Base-by-base conservation (phyloP, 2,329 filamentous ascomycete species). In the Fusarium nygamai region DNA sequence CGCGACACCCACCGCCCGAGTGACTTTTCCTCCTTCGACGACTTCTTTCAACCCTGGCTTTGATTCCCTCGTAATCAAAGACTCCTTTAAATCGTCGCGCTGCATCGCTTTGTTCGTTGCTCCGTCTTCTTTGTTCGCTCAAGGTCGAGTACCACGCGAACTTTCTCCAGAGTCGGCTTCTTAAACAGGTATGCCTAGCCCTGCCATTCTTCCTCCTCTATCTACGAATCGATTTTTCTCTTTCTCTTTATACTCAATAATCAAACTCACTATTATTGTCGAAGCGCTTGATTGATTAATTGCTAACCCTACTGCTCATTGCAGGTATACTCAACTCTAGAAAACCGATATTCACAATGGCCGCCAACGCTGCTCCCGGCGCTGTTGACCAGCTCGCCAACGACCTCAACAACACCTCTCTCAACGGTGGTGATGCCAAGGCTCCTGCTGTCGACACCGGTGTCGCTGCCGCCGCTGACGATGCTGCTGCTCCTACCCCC, bases 341-440 rank as follows among this genome's bases (percentile, higher is more conserved):
- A 72, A 56, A 56, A 60, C 61, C 71, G 67, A 73, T 69, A 68
- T 76, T 46, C 72, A 88, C 85, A 84, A 92, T 93, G 90, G 87
- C 90, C 85, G 86, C 88, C 82, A 84, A 88, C 84, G 84, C 87
- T 83, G 82, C 87, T 78, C 82, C 86, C 80, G 85, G 86, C 84
- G 89, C 89, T 90, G 90, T 92, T 88, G 92, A 93, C 80, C 93
- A 94, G 92, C 93, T 95, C 85, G 90, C 92, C 86, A 88, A 90
- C 85, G 93, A 96, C 82, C 92, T 93, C 80, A 87, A 89, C 85
- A 94, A 92, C 86, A 86, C 92, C 81, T 88, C 89, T 83, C 88
- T 94, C 83, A 91, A 93, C 82, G 88, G 90, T 79, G 86, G 92
- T 81, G 90, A 91, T 84, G 89, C 88, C 82, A 89, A 88, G 83